These are phyloP conservation scores for Gossypium sturtianum DNA, from an alignment of 345 rosid species.

Conservation along the genomic window DNA sequence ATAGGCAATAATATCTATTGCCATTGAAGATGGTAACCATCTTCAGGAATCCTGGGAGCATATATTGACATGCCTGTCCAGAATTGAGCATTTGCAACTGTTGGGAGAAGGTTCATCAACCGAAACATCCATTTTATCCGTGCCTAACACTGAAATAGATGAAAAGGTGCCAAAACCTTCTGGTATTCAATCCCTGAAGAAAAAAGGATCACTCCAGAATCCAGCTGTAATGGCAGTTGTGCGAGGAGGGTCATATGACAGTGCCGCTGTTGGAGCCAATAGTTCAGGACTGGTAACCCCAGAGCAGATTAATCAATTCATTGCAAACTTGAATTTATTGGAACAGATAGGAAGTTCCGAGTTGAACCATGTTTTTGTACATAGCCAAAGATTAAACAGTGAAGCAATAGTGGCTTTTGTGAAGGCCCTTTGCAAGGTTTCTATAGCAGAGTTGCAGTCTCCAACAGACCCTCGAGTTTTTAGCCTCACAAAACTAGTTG, in stretches of 20 bases:
- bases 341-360: constrained; percentile 94
- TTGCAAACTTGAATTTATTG: constrained; percentile 87
- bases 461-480: constrained; percentile 97
- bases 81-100: constrained; percentile 93
- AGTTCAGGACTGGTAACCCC: constrained; percentile 59
- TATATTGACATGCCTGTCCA: constrained; percentile 88
- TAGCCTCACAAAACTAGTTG: constrained; percentile 95
- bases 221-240: constrained; percentile 97
- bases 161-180: constrained; percentile 48
- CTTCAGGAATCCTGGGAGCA: constrained; percentile 98
- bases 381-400: constrained; percentile 91
- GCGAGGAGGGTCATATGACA: constrained; percentile 96
- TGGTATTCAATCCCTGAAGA: constrained; percentile 65
- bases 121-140: constrained; percentile 72
- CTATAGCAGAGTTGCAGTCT: constrained; percentile 91
- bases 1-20: constrained; percentile 85
- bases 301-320: constrained; percentile 69
- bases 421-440: constrained; percentile 90
- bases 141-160: constrained; percentile 59
- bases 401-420: constrained; percentile 96
- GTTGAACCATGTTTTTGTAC: constrained; percentile 91
- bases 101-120: constrained; percentile 95
- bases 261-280: constrained; percentile 59
- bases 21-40: constrained; percentile 93
- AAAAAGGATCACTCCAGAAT: constrained; percentile 84